Percentiles rank a stretch among this genome's conserved stretches.
phyloP scores from a whole-genome alignment of 1,284 basidiomycete species.

The Sanghuangporus weigelae region DNA sequence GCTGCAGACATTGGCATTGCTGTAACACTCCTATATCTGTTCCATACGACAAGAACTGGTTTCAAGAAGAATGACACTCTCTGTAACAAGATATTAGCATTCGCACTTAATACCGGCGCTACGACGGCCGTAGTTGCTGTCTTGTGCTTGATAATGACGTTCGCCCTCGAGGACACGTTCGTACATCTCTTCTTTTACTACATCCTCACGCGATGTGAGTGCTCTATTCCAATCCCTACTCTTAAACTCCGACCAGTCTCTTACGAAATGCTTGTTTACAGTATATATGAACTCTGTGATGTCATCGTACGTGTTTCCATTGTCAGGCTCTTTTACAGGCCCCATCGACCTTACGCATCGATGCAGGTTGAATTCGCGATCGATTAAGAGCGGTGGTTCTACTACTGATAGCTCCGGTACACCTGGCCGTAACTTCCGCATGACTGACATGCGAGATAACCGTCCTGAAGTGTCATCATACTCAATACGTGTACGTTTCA shows the following conservation, averaged over 20 bases:
- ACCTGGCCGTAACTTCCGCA: not conserved
- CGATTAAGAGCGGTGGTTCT: not conserved
- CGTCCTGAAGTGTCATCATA: not conserved
- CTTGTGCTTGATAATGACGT: constrained; percentile 3
- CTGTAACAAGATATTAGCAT: constrained; percentile 10
- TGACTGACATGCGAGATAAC: constrained; percentile 3
- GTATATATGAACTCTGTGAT: constrained; percentile 12
- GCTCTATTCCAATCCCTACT: not conserved
- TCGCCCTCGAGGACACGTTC: constrained; percentile 2
- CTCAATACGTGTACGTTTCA: not conserved
- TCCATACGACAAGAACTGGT: constrained; percentile 13
- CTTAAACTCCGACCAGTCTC: not conserved
- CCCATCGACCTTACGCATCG: not conserved
- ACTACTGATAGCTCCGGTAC: not conserved
- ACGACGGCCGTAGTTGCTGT: constrained; percentile 14
- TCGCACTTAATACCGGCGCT: constrained; percentile 18
- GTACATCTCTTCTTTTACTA: constrained; percentile 14
- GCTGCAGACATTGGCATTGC: constrained; percentile 15
- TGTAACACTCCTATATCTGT: constrained; percentile 9
- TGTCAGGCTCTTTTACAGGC: not conserved
- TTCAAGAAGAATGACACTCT: constrained; percentile 10
- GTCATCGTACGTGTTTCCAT: constrained; percentile 1
- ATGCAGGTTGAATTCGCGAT: constrained; percentile 5
- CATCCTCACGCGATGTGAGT: not conserved
- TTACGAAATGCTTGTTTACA: not conserved